Conservation (phyloP, 2,329 filamentous ascomycete species). For the Mycosphaerelloides madeirae region DNA sequence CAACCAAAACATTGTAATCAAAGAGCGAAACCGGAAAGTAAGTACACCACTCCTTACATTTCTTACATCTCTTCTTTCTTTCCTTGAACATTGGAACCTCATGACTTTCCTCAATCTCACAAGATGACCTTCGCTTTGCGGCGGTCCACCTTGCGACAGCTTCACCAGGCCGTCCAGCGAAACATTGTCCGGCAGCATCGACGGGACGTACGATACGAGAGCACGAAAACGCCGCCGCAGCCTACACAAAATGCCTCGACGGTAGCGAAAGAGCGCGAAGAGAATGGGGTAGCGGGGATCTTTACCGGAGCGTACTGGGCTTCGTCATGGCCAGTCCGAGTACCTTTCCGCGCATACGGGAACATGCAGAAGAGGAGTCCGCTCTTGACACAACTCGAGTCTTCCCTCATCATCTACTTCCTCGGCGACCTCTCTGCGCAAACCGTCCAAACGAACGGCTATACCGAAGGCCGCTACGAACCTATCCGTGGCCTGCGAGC, state of each 20-base stretch:
- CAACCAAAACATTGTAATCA: too few relatives aligned
- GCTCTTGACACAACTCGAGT: conserved; percentile 73
- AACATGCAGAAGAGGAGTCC: conserved; percentile 67
- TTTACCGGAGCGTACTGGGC: conserved; percentile 44
- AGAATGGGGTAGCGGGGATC: conserved; percentile 2
- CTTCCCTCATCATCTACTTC: conserved; percentile 72
- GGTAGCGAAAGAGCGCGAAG: neutral
- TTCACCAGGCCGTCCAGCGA: conserved; percentile 32
- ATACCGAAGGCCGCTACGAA: conserved; percentile 53
- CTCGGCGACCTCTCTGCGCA: conserved; percentile 75
- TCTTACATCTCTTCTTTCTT: conserved; percentile 3
- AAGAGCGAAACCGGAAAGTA: neutral
- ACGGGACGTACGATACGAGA: conserved; percentile 17
- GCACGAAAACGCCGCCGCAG: conserved; percentile 9
- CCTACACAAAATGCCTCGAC: conserved; percentile 14
- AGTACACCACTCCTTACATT: neutral
- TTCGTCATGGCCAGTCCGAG: conserved; percentile 44
- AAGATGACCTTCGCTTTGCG: conserved; percentile 26
- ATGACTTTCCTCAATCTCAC: conserved; percentile 3
- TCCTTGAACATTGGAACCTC: neutral
- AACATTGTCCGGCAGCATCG: conserved; percentile 28
- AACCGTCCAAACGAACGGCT: conserved; percentile 45
- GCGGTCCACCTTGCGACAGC: conserved; percentile 26
- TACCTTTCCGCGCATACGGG: conserved; percentile 56
- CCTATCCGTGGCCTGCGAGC: conserved; percentile 64